Evolutionary conservation across 768 basidiomycete genomes (phyloP), one percentile per base, ranked within the genome.

Genomic region (Lenzites betulinus): DNA sequence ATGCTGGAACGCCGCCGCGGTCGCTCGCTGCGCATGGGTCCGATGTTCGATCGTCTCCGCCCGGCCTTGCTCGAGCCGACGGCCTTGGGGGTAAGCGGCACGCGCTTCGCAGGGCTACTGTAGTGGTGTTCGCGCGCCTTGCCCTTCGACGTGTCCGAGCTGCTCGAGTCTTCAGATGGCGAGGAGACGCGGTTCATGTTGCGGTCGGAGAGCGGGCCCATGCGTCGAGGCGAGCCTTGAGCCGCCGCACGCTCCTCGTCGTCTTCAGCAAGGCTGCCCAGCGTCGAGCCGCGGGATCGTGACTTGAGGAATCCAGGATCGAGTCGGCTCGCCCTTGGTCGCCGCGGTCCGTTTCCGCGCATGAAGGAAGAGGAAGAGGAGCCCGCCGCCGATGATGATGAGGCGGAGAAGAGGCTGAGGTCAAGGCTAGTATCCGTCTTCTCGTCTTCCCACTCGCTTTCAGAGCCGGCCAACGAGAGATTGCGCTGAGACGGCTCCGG

Each of bases 401-500:
- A 30, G 20, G 66, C 52, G 7, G 82, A 75, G 56, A 77, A 62
- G 69, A 85, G 79, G 69, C 80, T 85, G 60, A 86, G 58, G 64
- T 78, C 83, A 66, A 89, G 69, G 69, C 88, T 90, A 51, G 91
- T 90, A 8, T 94, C 91, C 1, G 89, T 90, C 75, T 83, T 89
- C 69, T 93, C 91, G 69, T 93, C 91, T 73, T 93, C 92, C 92
- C 92, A 93, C 58, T 94, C 92, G 71, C 88, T 92, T 66, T 93
- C 91, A 6, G 89, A 91, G 7, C 85, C 81, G 59, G 64, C 62
- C 1, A 60, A 25, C 20, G 70, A 69, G n/a, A 63, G 51, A 47
- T 56, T 64, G 1, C 70, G 65, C 16, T 51, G 46, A 8, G 54
- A 58, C 25, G 57, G 46, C 16, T 58, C 51, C 6, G 66, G 54